Conservation (phyloP, 495 filamentous ascomycete species). For the Schizothecium vesticola region DNA sequence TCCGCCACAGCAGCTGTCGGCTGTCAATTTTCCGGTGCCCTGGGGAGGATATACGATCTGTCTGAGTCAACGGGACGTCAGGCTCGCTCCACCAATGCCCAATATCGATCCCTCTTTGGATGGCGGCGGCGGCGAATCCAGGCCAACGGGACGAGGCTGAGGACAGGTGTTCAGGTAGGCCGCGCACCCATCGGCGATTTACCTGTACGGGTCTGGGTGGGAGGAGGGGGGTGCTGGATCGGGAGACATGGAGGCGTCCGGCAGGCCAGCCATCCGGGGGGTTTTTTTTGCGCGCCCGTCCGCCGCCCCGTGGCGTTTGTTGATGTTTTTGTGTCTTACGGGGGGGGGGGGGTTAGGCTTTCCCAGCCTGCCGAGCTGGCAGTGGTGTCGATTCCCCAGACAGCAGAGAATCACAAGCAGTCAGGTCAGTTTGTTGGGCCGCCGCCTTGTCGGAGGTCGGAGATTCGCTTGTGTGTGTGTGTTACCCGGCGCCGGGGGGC, state of each 20-base stretch:
- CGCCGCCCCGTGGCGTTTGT: background rate
- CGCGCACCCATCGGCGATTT: background rate
- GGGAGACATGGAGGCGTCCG: background rate
- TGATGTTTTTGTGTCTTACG: background rate
- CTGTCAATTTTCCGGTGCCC: background rate
- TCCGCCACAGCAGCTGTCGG: background rate
- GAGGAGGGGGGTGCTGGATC: background rate
- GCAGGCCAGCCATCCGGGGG: background rate
- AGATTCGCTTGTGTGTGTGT: conserved; percentile 1
- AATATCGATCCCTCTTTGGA: background rate
- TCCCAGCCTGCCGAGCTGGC: background rate
- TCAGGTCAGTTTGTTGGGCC: background rate
- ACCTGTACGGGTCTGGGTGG: background rate
- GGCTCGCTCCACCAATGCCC: background rate
- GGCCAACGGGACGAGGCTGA: background rate
- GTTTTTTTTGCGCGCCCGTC: background rate
- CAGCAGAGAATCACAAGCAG: background rate
- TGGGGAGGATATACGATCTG: background rate
- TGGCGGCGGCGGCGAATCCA: background rate
- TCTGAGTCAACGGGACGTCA: conserved; percentile 1
- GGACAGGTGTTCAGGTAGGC: background rate
- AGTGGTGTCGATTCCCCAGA: background rate
- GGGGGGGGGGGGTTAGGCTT: background rate
- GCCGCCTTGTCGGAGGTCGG: conserved; percentile 2
- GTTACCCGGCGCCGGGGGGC: background rate